Base-by-base conservation (phyloP, 164 flowering plant species). In the Cinnamomum micranthum region DNA sequence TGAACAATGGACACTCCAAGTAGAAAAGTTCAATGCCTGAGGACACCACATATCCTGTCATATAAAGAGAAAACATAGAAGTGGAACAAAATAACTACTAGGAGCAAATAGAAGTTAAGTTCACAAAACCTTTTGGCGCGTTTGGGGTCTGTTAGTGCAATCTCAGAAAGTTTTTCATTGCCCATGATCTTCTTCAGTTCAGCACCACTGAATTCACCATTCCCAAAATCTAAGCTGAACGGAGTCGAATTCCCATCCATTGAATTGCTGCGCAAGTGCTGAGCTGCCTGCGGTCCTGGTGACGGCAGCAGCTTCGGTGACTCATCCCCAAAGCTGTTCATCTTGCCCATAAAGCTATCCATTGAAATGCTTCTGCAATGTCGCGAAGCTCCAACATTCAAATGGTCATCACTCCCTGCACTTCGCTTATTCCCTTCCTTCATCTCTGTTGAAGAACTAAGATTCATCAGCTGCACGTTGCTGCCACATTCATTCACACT, bases 111-210 rank as follows among this genome's bases (percentile, higher is more conserved):
- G 67, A 68, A 15, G 51, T 15, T 47, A 71, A 69, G 50, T 15
- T 71, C n/a, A 14, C 62, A 23, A 50, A 15, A 89, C 93, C 93
- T 88, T 86, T 90, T 90, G 65, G 91, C 93, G 63, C 91, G 86
- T 69, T 87, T 88, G 51, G 93, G 93, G 77, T 90, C 93, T 24
- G 85, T 73, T 60, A 82, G 27, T 20, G 93, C 88, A 41, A 90
- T 88, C 81, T 90, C 91, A 9, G 88, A 82, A 66, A 90, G 88
- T 78, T 86, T 86, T 70, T 90, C 90, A 65, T 85, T 84, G 11
- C 82, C 90, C 88, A 87, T 86, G 69, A 87, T 87, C 85, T 90
- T 90, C 83, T 88, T 87, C 77, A 91, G 75, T 77, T 91, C 95
- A 47, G 86, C 80, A 11, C 91, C 88, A 75, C 86, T 89, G 70